phyloP scores from a whole-genome alignment of 306 rosid species.

The Castanopsis chinensis region DNA sequence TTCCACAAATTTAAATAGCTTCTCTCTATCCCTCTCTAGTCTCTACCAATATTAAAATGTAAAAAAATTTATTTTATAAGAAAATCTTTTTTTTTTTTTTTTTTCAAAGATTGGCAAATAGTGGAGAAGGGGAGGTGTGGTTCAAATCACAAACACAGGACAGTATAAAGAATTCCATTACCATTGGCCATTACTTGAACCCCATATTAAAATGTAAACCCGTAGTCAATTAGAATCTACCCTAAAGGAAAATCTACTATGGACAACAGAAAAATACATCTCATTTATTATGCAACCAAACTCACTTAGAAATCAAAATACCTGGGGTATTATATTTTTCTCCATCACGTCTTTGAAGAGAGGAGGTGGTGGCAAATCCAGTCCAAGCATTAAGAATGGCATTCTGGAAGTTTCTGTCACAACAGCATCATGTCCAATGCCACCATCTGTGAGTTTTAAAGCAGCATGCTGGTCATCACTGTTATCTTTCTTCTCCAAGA shows the following conservation, averaged over 20 bases:
- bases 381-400: slow-evolving; percentile 95
- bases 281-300: not conserved
- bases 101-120: no score
- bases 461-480: slow-evolving; percentile 37
- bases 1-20: not conserved
- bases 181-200: no score
- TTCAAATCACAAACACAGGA: no score
- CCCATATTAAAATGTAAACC: not conserved
- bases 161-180: no score
- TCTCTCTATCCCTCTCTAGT: not conserved
- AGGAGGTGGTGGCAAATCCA: slow-evolving; percentile 99
- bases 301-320: slow-evolving; percentile 21
- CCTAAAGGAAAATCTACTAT: not conserved
- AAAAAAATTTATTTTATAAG: no score
- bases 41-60: not conserved
- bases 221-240: not conserved
- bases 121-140: no score
- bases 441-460: slow-evolving; percentile 46
- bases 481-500: slow-evolving; percentile 59
- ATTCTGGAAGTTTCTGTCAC: slow-evolving; percentile 61
- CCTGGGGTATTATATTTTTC: slow-evolving; percentile 99
- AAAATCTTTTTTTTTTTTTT: no score
- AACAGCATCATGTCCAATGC: slow-evolving; percentile 37
- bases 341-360: slow-evolving; percentile 98
- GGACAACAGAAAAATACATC: not conserved